Evolutionary conservation across 2,329 filamentous ascomycete genomes (phyloP).

Genomic region (Xylaria digitata): DNA sequence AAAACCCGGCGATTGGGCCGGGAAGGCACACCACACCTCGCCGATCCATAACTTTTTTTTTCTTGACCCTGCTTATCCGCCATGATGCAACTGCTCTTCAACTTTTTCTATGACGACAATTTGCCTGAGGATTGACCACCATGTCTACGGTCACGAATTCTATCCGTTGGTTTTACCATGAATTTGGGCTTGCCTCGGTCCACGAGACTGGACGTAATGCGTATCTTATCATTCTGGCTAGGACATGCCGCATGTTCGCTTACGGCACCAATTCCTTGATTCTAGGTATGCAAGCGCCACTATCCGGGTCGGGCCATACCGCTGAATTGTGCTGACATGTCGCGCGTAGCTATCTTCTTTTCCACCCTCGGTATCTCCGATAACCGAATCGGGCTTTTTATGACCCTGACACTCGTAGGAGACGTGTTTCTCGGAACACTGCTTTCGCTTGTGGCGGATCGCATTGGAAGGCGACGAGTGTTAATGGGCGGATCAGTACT

Average conservation of each 20-base stretch:
- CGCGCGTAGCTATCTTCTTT: constrained; percentile 63
- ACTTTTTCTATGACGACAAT: constrained; percentile 4
- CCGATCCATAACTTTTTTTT: constrained; percentile 24
- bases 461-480: constrained; percentile 66
- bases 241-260: constrained; percentile 69
- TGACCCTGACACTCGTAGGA: constrained; percentile 71
- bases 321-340: not conserved
- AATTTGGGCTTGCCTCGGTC: constrained; percentile 62
- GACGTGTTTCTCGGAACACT: constrained; percentile 69
- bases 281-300: constrained; percentile 54
- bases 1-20: constrained; percentile 13
- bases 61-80: constrained; percentile 10
- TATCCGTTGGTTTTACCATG: constrained; percentile 54
- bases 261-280: constrained; percentile 71
- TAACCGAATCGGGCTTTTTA: constrained; percentile 70
- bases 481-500: constrained; percentile 63
- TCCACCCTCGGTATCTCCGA: constrained; percentile 66
- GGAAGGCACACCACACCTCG: constrained; percentile 6
- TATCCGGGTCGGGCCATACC: not conserved
- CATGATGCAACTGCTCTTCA: constrained; percentile 16
- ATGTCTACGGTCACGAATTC: constrained; percentile 43
- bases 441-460: constrained; percentile 69
- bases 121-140: constrained; percentile 8
- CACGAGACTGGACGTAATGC: constrained; percentile 61
- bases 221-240: constrained; percentile 64